These are phyloP conservation scores for Thalassiosira mediterranea DNA, from an alignment of 352 stramenopile species.

Conservation along the genomic window DNA sequence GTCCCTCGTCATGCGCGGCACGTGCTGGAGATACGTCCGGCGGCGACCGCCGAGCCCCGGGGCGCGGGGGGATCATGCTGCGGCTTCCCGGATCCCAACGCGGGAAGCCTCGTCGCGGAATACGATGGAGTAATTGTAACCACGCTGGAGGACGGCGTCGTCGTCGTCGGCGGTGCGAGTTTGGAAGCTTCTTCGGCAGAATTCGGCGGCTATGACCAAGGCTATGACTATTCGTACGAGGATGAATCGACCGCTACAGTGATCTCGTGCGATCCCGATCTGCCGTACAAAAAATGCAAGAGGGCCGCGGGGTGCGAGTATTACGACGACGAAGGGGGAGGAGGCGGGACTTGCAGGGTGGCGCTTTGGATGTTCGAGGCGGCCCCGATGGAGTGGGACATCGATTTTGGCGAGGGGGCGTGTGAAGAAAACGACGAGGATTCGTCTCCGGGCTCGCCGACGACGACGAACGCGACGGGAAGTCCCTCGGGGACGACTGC, in stretches of 20 bases:
- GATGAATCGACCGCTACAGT: not conserved
- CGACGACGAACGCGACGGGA: no score
- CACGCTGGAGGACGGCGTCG: not conserved
- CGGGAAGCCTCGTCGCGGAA: not conserved
- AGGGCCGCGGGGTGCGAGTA: not conserved
- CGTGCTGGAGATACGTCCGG: conserved; percentile 88
- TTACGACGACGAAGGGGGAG: not conserved
- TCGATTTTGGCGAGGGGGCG: no score
- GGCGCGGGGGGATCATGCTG: conserved; percentile 79
- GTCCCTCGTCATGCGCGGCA: conserved; percentile 44
- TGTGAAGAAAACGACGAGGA: no score
- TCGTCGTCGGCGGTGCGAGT: not conserved
- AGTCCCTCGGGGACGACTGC: no score
- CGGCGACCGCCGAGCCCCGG: conserved; percentile 86
- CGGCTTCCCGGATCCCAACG: not conserved
- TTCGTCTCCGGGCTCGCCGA: no score
- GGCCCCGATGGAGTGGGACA: not conserved
- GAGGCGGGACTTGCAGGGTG: not conserved
- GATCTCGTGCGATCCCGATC: no score
- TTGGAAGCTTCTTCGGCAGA: not conserved
- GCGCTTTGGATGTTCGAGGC: not conserved
- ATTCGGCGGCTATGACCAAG: not conserved
- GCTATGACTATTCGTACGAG: not conserved
- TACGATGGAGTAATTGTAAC: not conserved
- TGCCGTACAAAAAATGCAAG: not conserved